These are phyloP conservation scores for Pythium plurisporium DNA, from an alignment of 352 stramenopile species.

Conservation along the genomic window DNA sequence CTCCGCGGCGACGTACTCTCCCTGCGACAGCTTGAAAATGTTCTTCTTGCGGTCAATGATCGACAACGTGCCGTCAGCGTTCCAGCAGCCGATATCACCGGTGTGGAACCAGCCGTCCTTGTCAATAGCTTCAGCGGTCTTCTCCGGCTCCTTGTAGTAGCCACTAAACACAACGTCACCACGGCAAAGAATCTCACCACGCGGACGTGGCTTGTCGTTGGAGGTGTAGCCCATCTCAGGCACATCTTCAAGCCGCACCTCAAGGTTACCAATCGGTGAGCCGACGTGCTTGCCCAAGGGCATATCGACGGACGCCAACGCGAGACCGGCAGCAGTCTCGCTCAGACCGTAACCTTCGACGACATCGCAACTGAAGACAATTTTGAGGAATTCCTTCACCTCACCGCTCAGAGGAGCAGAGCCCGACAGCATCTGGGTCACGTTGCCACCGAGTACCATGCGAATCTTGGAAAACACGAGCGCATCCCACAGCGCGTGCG, in stretches of 20 bases:
- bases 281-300: conserved; percentile 87
- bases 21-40: conserved; percentile 92
- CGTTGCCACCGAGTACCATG: conserved; percentile 80
- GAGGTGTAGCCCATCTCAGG: conserved; percentile 95
- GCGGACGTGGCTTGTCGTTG: conserved; percentile 46
- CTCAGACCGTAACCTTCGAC: conserved; percentile 95
- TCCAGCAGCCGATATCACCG: conserved; percentile 94
- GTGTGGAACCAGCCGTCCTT: conserved; percentile 94
- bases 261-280: conserved; percentile 67
- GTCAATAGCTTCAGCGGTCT: conserved; percentile 89
- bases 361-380: conserved; percentile 88
- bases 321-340: conserved; percentile 57
- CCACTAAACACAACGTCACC: conserved; percentile 83
- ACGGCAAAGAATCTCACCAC: conserved; percentile 81
- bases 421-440: conserved; percentile 91
- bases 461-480: conserved; percentile 96
- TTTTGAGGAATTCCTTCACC: conserved; percentile 93
- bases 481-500: conserved; percentile 88
- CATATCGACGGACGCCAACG: conserved; percentile 31
- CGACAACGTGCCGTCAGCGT: conserved; percentile 84
- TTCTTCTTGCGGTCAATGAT: conserved; percentile 93
- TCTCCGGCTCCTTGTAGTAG: conserved; percentile 94
- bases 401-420: conserved; percentile 90
- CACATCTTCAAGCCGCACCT: conserved; percentile 93
- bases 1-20: conserved; percentile 95